Base-by-base conservation (phyloP, 768 basidiomycete genomes). In the Chiua virens region DNA sequence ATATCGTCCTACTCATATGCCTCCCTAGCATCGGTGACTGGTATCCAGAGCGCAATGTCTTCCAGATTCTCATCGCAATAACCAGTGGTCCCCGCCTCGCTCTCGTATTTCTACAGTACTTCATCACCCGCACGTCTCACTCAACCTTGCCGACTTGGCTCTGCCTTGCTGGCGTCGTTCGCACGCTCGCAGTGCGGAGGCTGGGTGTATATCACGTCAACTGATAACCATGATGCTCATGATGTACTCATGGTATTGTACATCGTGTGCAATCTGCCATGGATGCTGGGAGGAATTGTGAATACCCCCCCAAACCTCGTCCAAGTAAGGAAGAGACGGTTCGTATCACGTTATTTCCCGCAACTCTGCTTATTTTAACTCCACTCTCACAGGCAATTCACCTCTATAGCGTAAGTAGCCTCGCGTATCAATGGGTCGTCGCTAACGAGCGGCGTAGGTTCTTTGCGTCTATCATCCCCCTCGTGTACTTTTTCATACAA, bases 151-250 rank as follows among this genome's bases (percentile, higher is more conserved):
- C 85, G 0, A 71, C 69, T 9, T 56, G 84, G 42, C 72, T 92
- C 18, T 78, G 86, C 32, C 57, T 82, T 9, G 71, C 76, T 35
- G 91, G 91, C 0, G 55, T 92, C 20, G 64, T 89, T 17, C 76
- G 92, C 52, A 92, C 92, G 0, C 66, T 95, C 28, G 77, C 82
- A n/a, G 3, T 95, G 92, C 60, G 93, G 90, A 28, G 92, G 93
- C 23, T 96, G 92, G 92, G 90, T 94, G 25, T 96, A 85, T 60
- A 83, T 95, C 61, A 94, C 93, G 0, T 89, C 89, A 3, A 82
- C 72, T 45, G 92, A 95, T 64, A 79, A 89, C 69, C 90, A 92
- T 58, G 86, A 89, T 61, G 74, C 76, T 14, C 93, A 96, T 70
- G 93, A 96, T 64, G 70, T 92, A 34, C 82, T 85, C 64, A 96